phyloP scores from a whole-genome alignment of 345 rosid genomes.

The Isatis tinctoria region DNA sequence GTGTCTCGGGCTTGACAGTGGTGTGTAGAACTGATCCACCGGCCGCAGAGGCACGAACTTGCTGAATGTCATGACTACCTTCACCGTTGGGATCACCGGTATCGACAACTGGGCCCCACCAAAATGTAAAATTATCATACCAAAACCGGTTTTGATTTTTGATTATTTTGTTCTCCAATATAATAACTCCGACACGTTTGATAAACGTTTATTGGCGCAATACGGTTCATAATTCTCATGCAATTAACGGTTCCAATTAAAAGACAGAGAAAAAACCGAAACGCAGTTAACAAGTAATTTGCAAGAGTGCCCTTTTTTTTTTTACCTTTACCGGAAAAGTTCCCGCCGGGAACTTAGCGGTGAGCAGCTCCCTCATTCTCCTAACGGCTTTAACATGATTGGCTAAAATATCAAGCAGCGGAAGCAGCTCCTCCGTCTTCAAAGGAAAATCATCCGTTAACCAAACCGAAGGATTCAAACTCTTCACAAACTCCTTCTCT shows the following conservation, averaged over 20 bases:
- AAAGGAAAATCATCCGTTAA: constrained; percentile 76
- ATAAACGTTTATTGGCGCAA: background rate
- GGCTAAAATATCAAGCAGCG: constrained; percentile 90
- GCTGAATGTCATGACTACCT: constrained; percentile 84
- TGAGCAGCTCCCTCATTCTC: constrained; percentile 80
- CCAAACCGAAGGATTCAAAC: constrained; percentile 87
- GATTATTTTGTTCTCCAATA: no score
- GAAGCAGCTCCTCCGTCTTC: constrained; percentile 87
- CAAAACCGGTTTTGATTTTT: no score
- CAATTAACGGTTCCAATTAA: background rate
- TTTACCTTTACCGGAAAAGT: constrained; percentile 92
- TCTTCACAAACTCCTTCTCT: constrained; percentile 83
- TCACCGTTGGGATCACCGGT: constrained; percentile 94
- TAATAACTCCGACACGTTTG: no score
- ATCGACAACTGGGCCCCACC: constrained; percentile 60
- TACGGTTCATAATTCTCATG: background rate
- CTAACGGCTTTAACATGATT: constrained; percentile 93
- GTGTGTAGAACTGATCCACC: constrained; percentile 75
- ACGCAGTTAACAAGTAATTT: background rate
- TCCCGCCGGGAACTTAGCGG: constrained; percentile 83
- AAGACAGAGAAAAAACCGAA: background rate
- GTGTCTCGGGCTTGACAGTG: constrained; percentile 71
- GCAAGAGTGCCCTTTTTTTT: background rate
- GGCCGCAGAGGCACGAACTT: constrained; percentile 74
- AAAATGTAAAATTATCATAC: background rate